Evolutionary conservation across 1,139 yeast species (phyloP).

Genomic region (Pichia kudriavzevii): DNA sequence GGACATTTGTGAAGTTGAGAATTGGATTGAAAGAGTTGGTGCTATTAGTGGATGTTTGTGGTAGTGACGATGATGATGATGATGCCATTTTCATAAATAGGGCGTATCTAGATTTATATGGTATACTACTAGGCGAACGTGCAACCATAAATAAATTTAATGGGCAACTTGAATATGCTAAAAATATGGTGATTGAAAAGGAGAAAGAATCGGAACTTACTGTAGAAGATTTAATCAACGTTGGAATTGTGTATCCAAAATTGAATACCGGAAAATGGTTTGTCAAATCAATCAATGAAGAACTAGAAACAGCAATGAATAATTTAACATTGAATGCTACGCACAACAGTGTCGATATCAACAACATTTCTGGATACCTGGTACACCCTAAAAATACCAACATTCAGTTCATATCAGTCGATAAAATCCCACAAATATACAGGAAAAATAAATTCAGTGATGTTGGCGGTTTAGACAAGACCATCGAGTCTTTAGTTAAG

Average conservation of each 20-base stretch:
- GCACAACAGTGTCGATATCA: slow-evolving; percentile 19
- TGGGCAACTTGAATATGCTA: slow-evolving; percentile 38
- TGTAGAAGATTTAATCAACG: slow-evolving; percentile 22
- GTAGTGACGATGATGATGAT: slow-evolving; percentile 35
- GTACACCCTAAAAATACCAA: slow-evolving; percentile 23
- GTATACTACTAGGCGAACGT: slow-evolving; percentile 68
- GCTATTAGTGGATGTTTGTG: slow-evolving; percentile 40
- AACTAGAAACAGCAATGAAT: slow-evolving; percentile 24
- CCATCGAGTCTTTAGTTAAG: slow-evolving; percentile 53
- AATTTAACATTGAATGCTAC: slow-evolving; percentile 31
- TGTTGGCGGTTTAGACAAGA: slow-evolving; percentile 73
- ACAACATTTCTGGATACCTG: slow-evolving; percentile 12
- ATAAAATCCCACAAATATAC: slow-evolving; percentile 31
- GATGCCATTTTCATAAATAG: slow-evolving; percentile 50
- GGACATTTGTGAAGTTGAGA: slow-evolving; percentile 46
- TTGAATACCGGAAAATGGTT: slow-evolving; percentile 17
- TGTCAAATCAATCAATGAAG: slow-evolving; percentile 22
- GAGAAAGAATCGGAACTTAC: neutral
- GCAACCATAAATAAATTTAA: slow-evolving; percentile 40
- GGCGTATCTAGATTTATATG: slow-evolving; percentile 44
- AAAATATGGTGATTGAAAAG: slow-evolving; percentile 12
- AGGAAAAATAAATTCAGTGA: slow-evolving; percentile 24
- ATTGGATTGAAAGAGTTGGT: slow-evolving; percentile 40
- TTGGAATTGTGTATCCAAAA: slow-evolving; percentile 22
- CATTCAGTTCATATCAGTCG: slow-evolving; percentile 33